These are phyloP conservation scores for Boletales sp. DNA, from an alignment of 768 basidiomycete species.

Conservation along the genomic window DNA sequence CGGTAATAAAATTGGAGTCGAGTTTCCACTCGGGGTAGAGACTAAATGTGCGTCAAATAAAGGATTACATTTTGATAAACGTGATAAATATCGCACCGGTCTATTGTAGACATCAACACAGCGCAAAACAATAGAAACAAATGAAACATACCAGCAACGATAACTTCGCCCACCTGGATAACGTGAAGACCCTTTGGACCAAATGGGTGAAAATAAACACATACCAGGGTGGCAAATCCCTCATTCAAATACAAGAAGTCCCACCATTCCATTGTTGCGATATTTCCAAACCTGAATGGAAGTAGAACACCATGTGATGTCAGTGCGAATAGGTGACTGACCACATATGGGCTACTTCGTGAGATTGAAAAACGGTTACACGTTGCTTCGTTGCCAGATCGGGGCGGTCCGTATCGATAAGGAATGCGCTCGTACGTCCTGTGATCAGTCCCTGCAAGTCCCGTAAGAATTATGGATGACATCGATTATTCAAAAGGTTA, in stretches of 20 bases:
- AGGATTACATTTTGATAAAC: neutral
- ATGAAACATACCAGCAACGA: conserved; percentile 58
- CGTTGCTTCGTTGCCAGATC: conserved; percentile 74
- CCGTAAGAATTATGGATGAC: conserved; percentile 2
- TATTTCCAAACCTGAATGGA: conserved; percentile 78
- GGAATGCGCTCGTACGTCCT: conserved; percentile 76
- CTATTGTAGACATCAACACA: conserved; percentile 29
- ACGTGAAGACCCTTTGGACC: neutral
- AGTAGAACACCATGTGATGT: conserved; percentile 9
- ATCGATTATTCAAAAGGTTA: neutral
- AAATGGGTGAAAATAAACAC: conserved; percentile 17
- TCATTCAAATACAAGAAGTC: conserved; percentile 80
- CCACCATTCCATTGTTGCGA: conserved; percentile 95
- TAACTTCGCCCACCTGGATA: conserved; percentile 79
- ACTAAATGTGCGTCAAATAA: conserved; percentile 30
- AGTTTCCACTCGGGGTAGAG: conserved; percentile 86
- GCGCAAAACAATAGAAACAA: neutral
- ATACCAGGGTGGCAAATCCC: conserved; percentile 81
- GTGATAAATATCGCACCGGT: conserved; percentile 41
- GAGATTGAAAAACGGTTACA: conserved; percentile 73
- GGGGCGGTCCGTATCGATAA: conserved; percentile 71
- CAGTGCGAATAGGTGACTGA: conserved; percentile 24
- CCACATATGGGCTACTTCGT: conserved; percentile 88
- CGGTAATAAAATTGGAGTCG: conserved; percentile 76
- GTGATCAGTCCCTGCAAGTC: conserved; percentile 72